A percentile compares a stretch with the other conserved stretches of the same genome.
Conservation (phyloP, 345 rosid genomes). For the Arabis alpina region DNA sequence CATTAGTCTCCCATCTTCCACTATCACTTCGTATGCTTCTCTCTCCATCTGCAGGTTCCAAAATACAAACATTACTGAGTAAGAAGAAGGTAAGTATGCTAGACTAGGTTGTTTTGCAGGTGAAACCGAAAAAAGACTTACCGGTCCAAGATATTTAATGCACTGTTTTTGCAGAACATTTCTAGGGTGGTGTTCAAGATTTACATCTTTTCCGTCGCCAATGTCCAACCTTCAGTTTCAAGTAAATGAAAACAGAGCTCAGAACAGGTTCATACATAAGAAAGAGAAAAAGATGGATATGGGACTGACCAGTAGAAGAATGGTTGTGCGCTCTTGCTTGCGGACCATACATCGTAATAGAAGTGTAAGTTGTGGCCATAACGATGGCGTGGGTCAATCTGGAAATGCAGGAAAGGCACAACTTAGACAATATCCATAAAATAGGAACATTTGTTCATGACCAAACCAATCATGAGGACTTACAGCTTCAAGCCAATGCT, state of each 20-base stretch:
- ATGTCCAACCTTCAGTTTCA: conserved; percentile 69
- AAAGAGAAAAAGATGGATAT: conserved; percentile 13
- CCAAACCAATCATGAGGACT: conserved; percentile 21
- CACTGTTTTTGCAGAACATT: conserved; percentile 58
- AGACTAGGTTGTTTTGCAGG: background rate
- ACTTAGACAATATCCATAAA: conserved; percentile 9
- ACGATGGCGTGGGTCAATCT: conserved; percentile 89
- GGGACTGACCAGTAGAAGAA: conserved; percentile 71
- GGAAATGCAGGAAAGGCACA: conserved; percentile 10
- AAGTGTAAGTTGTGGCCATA: conserved; percentile 89
- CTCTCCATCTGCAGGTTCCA: conserved; percentile 61
- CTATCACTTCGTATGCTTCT: conserved; percentile 64
- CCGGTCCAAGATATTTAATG: conserved; percentile 74
- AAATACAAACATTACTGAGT: conserved; percentile 3
- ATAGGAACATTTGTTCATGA: background rate
- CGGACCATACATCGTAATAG: conserved; percentile 74
- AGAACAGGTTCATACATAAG: conserved; percentile 12
- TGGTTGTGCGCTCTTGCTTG: conserved; percentile 67
- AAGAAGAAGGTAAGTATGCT: background rate
- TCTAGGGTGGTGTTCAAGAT: conserved; percentile 53
- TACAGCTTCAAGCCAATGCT: conserved; percentile 89
- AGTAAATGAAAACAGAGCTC: conserved; percentile 23
- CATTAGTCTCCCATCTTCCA: conserved; percentile 60
- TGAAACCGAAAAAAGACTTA: conserved; percentile 39
- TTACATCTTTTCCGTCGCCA: conserved; percentile 73